Percentiles rank a stretch among this genome's conserved stretches.
phyloP scores from a whole-genome alignment of 192 early-diverging fungal genomes.

The Coemansia sp. region DNA sequence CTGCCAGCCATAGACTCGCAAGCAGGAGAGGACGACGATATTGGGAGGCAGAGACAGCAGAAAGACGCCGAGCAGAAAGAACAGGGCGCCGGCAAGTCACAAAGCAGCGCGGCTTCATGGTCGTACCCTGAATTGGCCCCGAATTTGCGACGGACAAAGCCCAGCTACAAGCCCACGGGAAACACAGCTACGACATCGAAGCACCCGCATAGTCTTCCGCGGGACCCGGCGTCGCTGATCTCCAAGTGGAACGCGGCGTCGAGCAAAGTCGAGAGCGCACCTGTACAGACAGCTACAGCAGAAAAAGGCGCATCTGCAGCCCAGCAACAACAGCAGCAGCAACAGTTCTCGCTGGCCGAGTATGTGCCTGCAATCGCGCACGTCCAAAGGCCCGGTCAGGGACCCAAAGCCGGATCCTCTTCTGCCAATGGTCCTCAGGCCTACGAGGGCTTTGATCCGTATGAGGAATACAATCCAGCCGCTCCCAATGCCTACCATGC shows the following conservation, averaged over 20 bases:
- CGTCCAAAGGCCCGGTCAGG: background rate
- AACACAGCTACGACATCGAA: conserved; percentile 12
- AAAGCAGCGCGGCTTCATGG: background rate
- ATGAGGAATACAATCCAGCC: conserved; percentile 34
- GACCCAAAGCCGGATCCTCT: background rate
- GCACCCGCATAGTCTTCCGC: conserved; percentile 30
- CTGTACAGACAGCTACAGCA: background rate
- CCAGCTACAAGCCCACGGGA: background rate
- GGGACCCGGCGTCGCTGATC: conserved; percentile 22
- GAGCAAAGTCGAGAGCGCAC: background rate
- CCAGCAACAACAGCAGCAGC: background rate
- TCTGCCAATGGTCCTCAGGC: background rate
- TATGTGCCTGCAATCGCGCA: conserved; percentile 20
- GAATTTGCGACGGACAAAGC: conserved; percentile 24
- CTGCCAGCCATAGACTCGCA: conserved; percentile 32
- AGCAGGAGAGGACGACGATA: background rate
- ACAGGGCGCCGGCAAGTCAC: background rate
- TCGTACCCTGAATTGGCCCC: conserved; percentile 22
- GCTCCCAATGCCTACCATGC: conserved; percentile 36
- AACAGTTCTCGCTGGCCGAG: conserved; percentile 23
- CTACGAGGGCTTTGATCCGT: conserved; percentile 19
- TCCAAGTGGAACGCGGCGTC: conserved; percentile 24
- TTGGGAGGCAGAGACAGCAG: background rate
- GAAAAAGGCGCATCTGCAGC: background rate
- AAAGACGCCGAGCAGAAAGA: background rate